Evolutionary conservation across 1,139 yeast genomes (phyloP).

Genomic region (Candida albicans): DNA sequence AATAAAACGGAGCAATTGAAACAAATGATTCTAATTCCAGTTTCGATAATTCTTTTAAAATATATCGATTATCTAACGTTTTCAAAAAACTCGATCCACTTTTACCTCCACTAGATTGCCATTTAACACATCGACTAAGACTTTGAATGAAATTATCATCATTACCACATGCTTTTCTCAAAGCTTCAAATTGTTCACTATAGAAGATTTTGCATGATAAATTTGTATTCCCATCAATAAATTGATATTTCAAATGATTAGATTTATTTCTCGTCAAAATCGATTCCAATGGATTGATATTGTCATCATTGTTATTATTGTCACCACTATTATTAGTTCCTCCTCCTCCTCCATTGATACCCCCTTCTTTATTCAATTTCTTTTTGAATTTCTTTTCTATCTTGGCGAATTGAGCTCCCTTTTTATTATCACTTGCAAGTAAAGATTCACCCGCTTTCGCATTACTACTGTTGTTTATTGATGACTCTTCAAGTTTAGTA

Average conservation of each 20-base stretch:
- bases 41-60: slow-evolving; percentile 85
- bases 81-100: slow-evolving; percentile 93
- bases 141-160: slow-evolving; percentile 81
- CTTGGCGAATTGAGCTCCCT: slow-evolving; percentile 42
- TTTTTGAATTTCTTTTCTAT: slow-evolving; percentile 48
- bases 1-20: slow-evolving; percentile 93
- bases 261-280: slow-evolving; percentile 81
- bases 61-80: slow-evolving; percentile 85
- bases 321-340: too few species aligned
- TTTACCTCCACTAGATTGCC: slow-evolving; percentile 97
- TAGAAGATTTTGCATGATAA: slow-evolving; percentile 92
- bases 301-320: slow-evolving; percentile 2
- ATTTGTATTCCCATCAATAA: slow-evolving; percentile 79
- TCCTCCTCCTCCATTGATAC: too few species aligned
- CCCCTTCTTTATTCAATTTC: slow-evolving; percentile 19
- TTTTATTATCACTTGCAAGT: slow-evolving; percentile 24
- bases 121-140: slow-evolving; percentile 85
- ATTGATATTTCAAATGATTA: slow-evolving; percentile 87
- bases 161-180: slow-evolving; percentile 79
- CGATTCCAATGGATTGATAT: slow-evolving; percentile 49
- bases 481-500: too few species aligned
- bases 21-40: slow-evolving; percentile 92
- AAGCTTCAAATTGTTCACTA: slow-evolving; percentile 95
- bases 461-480: slow-evolving; percentile 9
- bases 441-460: slow-evolving; percentile 10